Evolutionary conservation across 1,284 basidiomycete species (phyloP), one percentile per base, ranked within the genome.

Genomic region (Ganoderma sinense): DNA sequence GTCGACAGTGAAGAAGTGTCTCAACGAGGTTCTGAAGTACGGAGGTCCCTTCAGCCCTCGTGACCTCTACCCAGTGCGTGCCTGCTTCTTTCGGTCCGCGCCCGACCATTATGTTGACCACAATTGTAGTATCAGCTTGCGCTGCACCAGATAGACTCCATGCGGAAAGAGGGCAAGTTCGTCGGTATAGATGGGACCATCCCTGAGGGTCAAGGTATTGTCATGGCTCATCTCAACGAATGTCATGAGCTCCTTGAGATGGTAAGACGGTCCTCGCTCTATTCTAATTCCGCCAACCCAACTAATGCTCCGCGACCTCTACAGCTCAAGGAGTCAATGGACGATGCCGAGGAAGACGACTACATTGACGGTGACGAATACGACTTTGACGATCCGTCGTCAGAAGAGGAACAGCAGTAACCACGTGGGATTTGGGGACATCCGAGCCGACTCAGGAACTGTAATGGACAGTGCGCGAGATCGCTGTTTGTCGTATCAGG

Each of bases 1-100:
- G 2, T 94, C 94, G 23, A 97, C 95, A 0, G 93, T 97, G 73
- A 97, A 97, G 85, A 98, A 97, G 80, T 98, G 97, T 77, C 86
- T 99, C 69, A 98, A 97, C 78, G 98, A 99, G 82, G 97, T 99
- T 0, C 87, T 94, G 72, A 99, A 99, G 81, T 97, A 97, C 77
- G 97, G 97, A 18, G 97, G 97, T 18, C 94, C 97, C 0, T 98
- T 97, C 81, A 95, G 90, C 72, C 91, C 96, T n/a, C 91, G 97
- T 55, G 97, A 99, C 81, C 85, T 99, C 53, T 99, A 99, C 82
- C 97, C 97, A 31, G 94, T 94, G 77, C 69, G 91, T 85, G 64
- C 65, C 68, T 63, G 29, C 7, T 56, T 66, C 14, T 13, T 2
- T 14, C 5, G n/a, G 33, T 14, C 48, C 56, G 23, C 23, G n/a